Evolutionary conservation across 2,329 filamentous ascomycete species (phyloP).

Genomic region (Alternaria panax): DNA sequence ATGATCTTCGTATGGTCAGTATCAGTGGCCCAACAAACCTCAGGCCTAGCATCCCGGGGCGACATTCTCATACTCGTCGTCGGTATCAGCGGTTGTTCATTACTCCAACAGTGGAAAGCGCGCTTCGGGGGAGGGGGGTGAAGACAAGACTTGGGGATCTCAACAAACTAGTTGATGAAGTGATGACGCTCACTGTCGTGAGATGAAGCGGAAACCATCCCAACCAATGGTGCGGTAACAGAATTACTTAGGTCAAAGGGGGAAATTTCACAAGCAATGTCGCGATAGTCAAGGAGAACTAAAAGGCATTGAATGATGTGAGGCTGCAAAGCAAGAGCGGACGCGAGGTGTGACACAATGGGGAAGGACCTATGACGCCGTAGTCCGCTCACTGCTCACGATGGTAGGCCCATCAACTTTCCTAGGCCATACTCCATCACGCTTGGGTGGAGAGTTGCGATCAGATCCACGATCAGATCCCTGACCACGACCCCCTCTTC

Average conservation of each 20-base stretch:
- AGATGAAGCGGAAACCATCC: not conserved
- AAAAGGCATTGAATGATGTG: slow-evolving; percentile 1
- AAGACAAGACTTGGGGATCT: not conserved
- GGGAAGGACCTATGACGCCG: not conserved
- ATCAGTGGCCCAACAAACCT: no score
- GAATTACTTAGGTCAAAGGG: not conserved
- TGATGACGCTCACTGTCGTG: not conserved
- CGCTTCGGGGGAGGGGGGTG: not conserved
- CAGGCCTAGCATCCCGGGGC: no score
- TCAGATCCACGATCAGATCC: slow-evolving; percentile 3
- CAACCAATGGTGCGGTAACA: not conserved
- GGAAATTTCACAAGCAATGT: not conserved
- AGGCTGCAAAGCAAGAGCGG: slow-evolving; percentile 4
- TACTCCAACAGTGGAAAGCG: not conserved
- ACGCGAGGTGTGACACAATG: not conserved
- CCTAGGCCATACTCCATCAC: slow-evolving; percentile 11
- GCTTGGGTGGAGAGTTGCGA: slow-evolving; percentile 18
- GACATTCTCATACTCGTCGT: no score
- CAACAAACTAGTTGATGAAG: not conserved
- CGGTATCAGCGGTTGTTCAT: no score
- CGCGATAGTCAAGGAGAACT: not conserved
- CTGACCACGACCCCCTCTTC: slow-evolving; percentile 18
- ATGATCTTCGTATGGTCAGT: not conserved
- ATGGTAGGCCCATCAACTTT: slow-evolving; percentile 22
- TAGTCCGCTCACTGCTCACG: slow-evolving; percentile 19